A percentile compares a stretch with the other conserved stretches of the same genome.
phyloP scores from a whole-genome alignment of 1,284 basidiomycete species.

The Gomphus bonarii region DNA sequence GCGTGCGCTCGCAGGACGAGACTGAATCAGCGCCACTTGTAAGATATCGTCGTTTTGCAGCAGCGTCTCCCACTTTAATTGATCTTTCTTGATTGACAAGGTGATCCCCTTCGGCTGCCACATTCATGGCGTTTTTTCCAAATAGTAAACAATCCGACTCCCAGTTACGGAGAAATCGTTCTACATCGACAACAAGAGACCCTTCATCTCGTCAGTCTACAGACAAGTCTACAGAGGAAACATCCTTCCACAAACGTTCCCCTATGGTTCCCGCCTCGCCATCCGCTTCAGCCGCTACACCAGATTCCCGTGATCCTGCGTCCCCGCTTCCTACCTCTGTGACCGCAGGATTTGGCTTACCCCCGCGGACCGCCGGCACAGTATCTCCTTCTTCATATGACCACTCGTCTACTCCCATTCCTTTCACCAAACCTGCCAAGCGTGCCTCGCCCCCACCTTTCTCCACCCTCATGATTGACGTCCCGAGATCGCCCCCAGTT shows the following conservation, averaged over 20 bases:
- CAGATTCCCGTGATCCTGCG: background rate
- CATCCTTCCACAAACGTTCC: background rate
- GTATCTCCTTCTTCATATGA: background rate
- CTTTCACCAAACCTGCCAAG: constrained; percentile 1
- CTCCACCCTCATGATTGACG: constrained; percentile 4
- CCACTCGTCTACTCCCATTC: constrained; percentile 3
- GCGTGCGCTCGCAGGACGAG: constrained; percentile 8
- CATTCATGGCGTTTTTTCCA: constrained; percentile 6
- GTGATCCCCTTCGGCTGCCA: background rate
- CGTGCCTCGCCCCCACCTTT: constrained; percentile 3
- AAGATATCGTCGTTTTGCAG: background rate
- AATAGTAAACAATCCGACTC: constrained; percentile 1
- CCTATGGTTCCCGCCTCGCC: background rate
- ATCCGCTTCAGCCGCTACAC: background rate
- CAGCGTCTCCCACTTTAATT: background rate
- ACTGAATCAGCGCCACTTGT: background rate
- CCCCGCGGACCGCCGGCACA: background rate
- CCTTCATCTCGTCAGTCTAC: background rate
- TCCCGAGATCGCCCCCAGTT: background rate
- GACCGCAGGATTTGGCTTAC: background rate
- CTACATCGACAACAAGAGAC: constrained; percentile 1
- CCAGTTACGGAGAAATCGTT: constrained; percentile 6
- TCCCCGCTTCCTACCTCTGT: background rate
- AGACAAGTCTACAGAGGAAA: background rate
- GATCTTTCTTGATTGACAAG: too few species aligned